Conservation (phyloP, 1,284 basidiomycete species). For the Marasmius fiardii region DNA sequence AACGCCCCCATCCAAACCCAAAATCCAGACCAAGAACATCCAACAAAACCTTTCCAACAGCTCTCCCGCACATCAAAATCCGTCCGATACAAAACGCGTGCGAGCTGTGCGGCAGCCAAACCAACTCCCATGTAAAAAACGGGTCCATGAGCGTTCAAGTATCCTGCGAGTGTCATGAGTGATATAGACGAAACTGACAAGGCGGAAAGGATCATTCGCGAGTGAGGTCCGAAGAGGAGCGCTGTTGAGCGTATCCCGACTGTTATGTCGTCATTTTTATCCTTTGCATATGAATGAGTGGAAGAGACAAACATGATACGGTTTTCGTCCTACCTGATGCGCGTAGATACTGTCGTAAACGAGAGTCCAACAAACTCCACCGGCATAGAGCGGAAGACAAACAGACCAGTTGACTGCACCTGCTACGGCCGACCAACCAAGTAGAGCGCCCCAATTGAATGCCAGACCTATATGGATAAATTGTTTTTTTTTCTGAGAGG, state of each 20-base stretch:
- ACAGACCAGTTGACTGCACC: slow-evolving; percentile 82
- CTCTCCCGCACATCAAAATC: slow-evolving; percentile 79
- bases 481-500: too few relatives aligned
- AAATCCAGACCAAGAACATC: slow-evolving; percentile 87
- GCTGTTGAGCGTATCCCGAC: slow-evolving; percentile 95
- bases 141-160: slow-evolving; percentile 71
- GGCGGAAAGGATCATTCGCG: slow-evolving; percentile 73
- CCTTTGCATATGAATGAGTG: slow-evolving; percentile 44
- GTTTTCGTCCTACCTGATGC: slow-evolving; percentile 68
- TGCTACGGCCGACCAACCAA: slow-evolving; percentile 95
- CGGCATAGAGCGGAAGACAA: slow-evolving; percentile 86
- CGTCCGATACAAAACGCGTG: slow-evolving; percentile 75
- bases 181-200: slow-evolving; percentile 78
- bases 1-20: slow-evolving; percentile 86
- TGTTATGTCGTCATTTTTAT: slow-evolving; percentile 88
- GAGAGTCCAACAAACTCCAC: slow-evolving; percentile 90
- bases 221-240: slow-evolving; percentile 79
- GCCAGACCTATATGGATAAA: slow-evolving; percentile 63
- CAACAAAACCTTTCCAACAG: slow-evolving; percentile 90
- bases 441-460: slow-evolving; percentile 96
- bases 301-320: not conserved
- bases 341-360: slow-evolving; percentile 99
- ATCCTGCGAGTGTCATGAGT: slow-evolving; percentile 76
- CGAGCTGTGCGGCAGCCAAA: slow-evolving; percentile 76
- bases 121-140: slow-evolving; percentile 81